phyloP scores from a whole-genome alignment of 108 stramenopile genomes.

The Skeletonema grethae region DNA sequence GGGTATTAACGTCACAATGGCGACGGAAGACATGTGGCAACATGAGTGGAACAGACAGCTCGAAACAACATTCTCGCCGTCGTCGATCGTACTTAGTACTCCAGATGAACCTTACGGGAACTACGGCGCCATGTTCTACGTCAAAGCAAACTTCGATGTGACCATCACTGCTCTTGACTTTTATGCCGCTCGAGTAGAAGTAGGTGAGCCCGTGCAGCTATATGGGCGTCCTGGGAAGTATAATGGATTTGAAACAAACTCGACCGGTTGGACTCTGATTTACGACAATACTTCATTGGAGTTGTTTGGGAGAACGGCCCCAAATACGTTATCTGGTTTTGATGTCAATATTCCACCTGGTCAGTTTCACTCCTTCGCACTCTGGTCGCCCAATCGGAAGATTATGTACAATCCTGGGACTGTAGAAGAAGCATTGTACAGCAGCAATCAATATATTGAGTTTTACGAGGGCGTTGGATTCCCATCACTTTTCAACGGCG shows the following conservation, averaged over 20 bases:
- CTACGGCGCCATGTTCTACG: slow-evolving; percentile 19
- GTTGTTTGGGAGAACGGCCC: slow-evolving; percentile 10
- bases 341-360: slow-evolving; percentile 7
- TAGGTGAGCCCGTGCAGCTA: slow-evolving; percentile 12
- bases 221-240: slow-evolving; percentile 18
- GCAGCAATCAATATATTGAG: slow-evolving; percentile 8
- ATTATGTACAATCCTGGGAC: slow-evolving; percentile 25
- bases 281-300: slow-evolving; percentile 18
- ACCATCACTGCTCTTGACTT: slow-evolving; percentile 29
- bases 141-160: slow-evolving; percentile 23
- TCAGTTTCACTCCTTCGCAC: slow-evolving; percentile 19
- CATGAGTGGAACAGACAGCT: not conserved
- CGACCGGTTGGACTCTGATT: slow-evolving; percentile 16
- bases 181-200: slow-evolving; percentile 4
- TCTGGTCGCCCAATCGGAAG: slow-evolving; percentile 26
- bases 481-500: slow-evolving; percentile 8
- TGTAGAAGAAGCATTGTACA: slow-evolving; percentile 12
- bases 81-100: slow-evolving; percentile 8
- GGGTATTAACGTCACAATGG: not conserved
- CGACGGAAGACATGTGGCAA: not conserved
- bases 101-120: slow-evolving; percentile 7
- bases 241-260: slow-evolving; percentile 1
- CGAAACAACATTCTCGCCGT: not conserved
- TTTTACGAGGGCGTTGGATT: slow-evolving; percentile 32
- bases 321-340: slow-evolving; percentile 9